Base-by-base conservation (phyloP, 306 rosid genomes). In the Acacia melanoxylon region DNA sequence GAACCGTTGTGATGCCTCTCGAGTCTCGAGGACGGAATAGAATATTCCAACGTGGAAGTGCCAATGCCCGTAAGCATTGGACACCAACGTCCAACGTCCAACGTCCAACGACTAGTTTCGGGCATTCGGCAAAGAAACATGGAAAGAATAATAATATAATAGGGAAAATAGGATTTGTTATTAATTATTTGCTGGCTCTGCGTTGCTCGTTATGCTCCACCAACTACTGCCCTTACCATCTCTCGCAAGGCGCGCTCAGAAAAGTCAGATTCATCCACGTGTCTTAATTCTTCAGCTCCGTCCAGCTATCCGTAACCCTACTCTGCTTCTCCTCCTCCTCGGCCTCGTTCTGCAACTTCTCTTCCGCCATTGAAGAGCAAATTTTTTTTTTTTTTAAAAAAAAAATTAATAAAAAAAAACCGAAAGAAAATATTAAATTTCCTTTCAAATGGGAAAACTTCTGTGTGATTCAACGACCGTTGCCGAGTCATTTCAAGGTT, bases 391-490 rank as follows among this genome's bases (percentile, higher is more conserved):
- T n/a, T n/a, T n/a, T n/a, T n/a, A n/a, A 3, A 3, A 0, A 44
- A 35, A 22, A 1, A 62, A n/a, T 24, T n/a, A n/a, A n/a, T n/a
- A 58, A 42, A 17, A 4, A 62, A n/a, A 4, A 29, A 29, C 4
- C 4, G 13, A 29, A 72, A 49, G 41, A 20, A 68, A 76, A 65
- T 33, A 15, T 48, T 66, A 54, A 49, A 12, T 25, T 54, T 54
- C n/a, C 79, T 37, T 77, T n/a, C 56, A 51, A 89, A 93, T 95
- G 99, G 99, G 99, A 61, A 95, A 95, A 68, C 85, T 95, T 10
- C 87, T 95, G 1, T 95, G 94, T 65, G 97, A 95, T 86, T 93
- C 98, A 33, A 76, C 94, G 62, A 77, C 97, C 49, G 94, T 92
- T 7, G 88, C 96, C n/a, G 98, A 95, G 61, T 77, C 93, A 1